Evolutionary conservation across 2,329 filamentous ascomycete genomes (phyloP).

Genomic region (Dactylellina parvicollis): DNA sequence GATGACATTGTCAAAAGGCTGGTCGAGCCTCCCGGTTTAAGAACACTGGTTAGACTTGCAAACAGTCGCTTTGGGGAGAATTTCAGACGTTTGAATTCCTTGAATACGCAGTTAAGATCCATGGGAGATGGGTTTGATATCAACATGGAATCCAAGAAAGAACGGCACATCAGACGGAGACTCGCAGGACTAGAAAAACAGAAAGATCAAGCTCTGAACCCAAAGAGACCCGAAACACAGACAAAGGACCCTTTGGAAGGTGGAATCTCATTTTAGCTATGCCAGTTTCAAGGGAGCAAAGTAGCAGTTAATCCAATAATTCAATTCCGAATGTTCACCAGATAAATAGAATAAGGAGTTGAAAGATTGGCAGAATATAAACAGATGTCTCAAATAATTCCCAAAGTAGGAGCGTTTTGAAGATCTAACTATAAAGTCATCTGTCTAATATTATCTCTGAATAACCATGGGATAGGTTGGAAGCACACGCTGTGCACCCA

Average conservation of each 20-base stretch:
- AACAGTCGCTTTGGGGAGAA: slow-evolving; percentile 81
- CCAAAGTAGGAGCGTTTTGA: too few species aligned
- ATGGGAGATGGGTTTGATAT: background rate
- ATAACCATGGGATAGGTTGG: slow-evolving; percentile 22
- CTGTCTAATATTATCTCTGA: slow-evolving; percentile 16
- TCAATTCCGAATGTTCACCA: background rate
- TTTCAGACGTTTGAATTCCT: slow-evolving; percentile 72
- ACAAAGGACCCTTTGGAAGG: slow-evolving; percentile 14
- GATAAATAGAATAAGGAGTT: background rate
- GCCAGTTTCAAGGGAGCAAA: background rate
- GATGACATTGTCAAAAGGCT: slow-evolving; percentile 59
- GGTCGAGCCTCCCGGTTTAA: slow-evolving; percentile 70
- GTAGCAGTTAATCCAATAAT: background rate
- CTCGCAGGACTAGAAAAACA: slow-evolving; percentile 21
- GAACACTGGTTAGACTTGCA: slow-evolving; percentile 73
- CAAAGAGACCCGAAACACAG: background rate
- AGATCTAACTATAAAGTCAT: too few species aligned
- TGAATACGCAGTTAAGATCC: slow-evolving; percentile 60
- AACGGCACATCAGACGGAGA: slow-evolving; percentile 20
- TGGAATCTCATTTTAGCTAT: slow-evolving; percentile 27
- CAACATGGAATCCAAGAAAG: slow-evolving; percentile 15
- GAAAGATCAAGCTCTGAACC: background rate
- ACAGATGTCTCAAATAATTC: background rate
- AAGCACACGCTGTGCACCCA: slow-evolving; percentile 42
- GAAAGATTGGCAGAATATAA: background rate